Base-by-base conservation (phyloP, 2,329 filamentous ascomycete species). In the Colletotrichum noveboracense region DNA sequence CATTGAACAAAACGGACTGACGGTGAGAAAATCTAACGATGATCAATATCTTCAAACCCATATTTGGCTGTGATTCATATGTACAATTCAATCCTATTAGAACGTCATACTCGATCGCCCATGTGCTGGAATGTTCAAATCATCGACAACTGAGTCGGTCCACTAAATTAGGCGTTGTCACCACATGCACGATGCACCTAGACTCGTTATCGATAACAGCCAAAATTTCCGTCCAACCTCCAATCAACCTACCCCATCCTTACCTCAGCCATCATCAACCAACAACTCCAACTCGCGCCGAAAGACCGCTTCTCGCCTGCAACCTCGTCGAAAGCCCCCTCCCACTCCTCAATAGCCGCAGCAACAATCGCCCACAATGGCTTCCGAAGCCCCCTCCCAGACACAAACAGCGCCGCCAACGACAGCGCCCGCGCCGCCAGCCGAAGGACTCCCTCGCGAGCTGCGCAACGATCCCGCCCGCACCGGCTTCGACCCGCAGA, bases 401-500 rank as follows among this genome's bases (percentile, higher is more conserved):
- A 43, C 75, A 21, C 62, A 75, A 16, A 48, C 74, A 14, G 26
- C 79, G 21, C 61, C 78, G 1, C 8, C 78, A n/a, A 48, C 38
- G 18, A 43, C 18, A 43, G 36, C 36, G 16, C n/a, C 78, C 32
- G 16, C 61, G 16, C 10, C 75, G 12, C 10, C 75, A 21, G 60
- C 28, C 75, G 43, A 14, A 52, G 43, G n/a, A 13, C 48, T 62
- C 71, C 82, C 80, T 75, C 80, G 76, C 76, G 82, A 87, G 81
- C 84, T 90, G 79, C 79, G 86, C 78, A 93, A 93, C 83, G 90
- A 93, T 83, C 91, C 91, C 56, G 83, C 87, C 74, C 87, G 89
- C 77, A 93, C 91, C 26, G 91, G 91, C 78, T 93, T 93, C 87
- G 90, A 93, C 84, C 91, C 92, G 67, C 80, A 87, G 79, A 88